Evolutionary conservation across 78 protist genomes (phyloP), one percentile per base, ranked within the genome.

Genomic region (Chrysochromulina parva): DNA sequence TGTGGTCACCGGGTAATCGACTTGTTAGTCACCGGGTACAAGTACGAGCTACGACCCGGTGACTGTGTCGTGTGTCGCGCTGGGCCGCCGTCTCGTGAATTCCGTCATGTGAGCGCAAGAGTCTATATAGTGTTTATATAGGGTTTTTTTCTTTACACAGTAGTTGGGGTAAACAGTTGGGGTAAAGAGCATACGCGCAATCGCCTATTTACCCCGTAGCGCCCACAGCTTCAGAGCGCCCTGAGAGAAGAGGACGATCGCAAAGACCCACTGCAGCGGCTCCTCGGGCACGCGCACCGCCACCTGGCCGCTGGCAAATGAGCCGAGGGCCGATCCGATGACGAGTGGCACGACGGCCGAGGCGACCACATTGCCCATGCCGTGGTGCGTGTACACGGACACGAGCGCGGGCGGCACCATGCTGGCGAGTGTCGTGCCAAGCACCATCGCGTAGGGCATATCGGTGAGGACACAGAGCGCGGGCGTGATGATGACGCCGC

Each of bases 401-500:
- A 71, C 28, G 28, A 52, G 13, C 14, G 71, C 58, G 10, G 92
- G 85, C 14, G 73, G 85, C 74, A 73, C 92, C 92, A 89, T 89
- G 16, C 86, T 16, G 14, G 92, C 86, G 69, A 89, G 92, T 16
- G 92, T 78, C n/a, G 92, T 89, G 13, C 92, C 92, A 3, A 89
- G 58, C 55, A 87, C 92, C 4, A 62, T 20, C 19, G 74, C 50
- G 74, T 89, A 67, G 59, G 66, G 58, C 48, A 78, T 0, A 26
- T 89, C 92, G 28, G 92, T 73, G 48, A 89, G 54, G 28, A 78
- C 3, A 58, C 65, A n/a, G 67, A 89, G 65, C 22, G 87, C 92
- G 1, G 92, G 92, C 20, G 81, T 87, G 60, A 89, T 54, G 16
- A 89, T 65, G 16, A 78, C 13, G 78, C 92, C 92, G 54, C 92